Evolutionary conservation across 176 grass and related monocot genomes (phyloP).

Genomic region (Aegilops longissima): DNA sequence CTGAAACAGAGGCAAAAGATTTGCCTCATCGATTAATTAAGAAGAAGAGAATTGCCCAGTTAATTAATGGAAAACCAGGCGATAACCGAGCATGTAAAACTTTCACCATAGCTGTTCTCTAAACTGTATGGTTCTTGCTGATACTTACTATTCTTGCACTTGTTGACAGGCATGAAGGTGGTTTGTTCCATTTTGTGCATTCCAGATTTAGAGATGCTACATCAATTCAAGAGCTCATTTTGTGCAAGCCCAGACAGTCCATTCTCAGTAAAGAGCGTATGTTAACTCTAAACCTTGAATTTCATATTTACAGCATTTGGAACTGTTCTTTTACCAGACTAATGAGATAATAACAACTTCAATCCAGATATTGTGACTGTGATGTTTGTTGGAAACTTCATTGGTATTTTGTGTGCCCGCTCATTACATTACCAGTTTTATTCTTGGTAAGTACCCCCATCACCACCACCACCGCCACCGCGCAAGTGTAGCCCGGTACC

Average conservation of each 20-base stretch:
- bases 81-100: not conserved
- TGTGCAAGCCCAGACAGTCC: slow-evolving; percentile 40
- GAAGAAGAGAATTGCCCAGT: too few relatives aligned
- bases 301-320: not conserved
- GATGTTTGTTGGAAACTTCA: slow-evolving; percentile 95
- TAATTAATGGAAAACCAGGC: too few relatives aligned
- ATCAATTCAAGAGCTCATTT: slow-evolving; percentile 49
- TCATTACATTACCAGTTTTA: slow-evolving; percentile 96
- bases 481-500: not conserved
- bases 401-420: slow-evolving; percentile 76
- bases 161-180: slow-evolving; percentile 62
- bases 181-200: slow-evolving; percentile 55
- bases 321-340: slow-evolving; percentile 22
- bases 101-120: not conserved
- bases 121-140: slow-evolving; percentile 3
- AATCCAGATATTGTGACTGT: slow-evolving; percentile 73
- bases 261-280: slow-evolving; percentile 64
- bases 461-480: not conserved
- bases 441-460: slow-evolving; percentile 64
- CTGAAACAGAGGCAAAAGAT: too few relatives aligned
- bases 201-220: slow-evolving; percentile 47
- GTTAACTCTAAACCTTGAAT: slow-evolving; percentile 25
- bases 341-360: slow-evolving; percentile 30
- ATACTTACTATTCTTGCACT: not conserved
- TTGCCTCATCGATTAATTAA: too few relatives aligned